Percentiles rank a stretch among this genome's conserved stretches.
These are phyloP conservation scores for Penicillium sp. DNA, from an alignment of 2,329 filamentous ascomycete genomes.

Conservation along the genomic window DNA sequence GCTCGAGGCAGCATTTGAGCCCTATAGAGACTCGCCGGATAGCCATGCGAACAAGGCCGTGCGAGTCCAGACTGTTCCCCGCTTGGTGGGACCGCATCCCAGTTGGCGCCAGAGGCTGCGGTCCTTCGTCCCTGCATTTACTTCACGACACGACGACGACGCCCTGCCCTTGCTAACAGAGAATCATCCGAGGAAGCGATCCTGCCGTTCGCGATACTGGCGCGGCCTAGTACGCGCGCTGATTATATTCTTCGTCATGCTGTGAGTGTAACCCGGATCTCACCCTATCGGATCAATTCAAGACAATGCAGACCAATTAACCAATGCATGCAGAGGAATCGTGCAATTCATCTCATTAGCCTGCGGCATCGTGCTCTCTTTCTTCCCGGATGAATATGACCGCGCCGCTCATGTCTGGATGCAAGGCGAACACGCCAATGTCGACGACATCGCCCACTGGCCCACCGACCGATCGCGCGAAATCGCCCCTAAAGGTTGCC, in stretches of 20 bases:
- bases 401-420: slow-evolving; percentile 41
- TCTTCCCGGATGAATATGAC: slow-evolving; percentile 43
- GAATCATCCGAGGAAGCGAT: slow-evolving; percentile 12
- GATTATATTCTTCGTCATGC: slow-evolving; percentile 31
- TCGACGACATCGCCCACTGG: slow-evolving; percentile 39
- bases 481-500: slow-evolving; percentile 49
- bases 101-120: slow-evolving; percentile 14
- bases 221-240: slow-evolving; percentile 20
- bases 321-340: slow-evolving; percentile 31
- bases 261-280: slow-evolving; percentile 23
- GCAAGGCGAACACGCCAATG: slow-evolving; percentile 33
- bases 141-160: slow-evolving; percentile 2
- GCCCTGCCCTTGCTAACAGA: slow-evolving; percentile 11
- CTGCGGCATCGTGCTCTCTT: slow-evolving; percentile 36
- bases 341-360: slow-evolving; percentile 40
- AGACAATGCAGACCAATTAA: slow-evolving; percentile 3
- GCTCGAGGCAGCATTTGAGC: slow-evolving; percentile 12
- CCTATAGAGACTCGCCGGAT: slow-evolving; percentile 15
- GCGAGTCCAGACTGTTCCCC: slow-evolving; percentile 3
- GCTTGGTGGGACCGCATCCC: slow-evolving; percentile 12
- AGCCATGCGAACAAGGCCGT: slow-evolving; percentile 1
- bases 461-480: slow-evolving; percentile 50
- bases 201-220: slow-evolving; percentile 12
- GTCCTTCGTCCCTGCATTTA: slow-evolving; percentile 10
- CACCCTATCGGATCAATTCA: neutral